Percentiles rank a stretch among this genome's conserved stretches.
phyloP scores from a whole-genome alignment of 1,284 basidiomycete species.

The Cutaneotrichosporon dermatis region DNA sequence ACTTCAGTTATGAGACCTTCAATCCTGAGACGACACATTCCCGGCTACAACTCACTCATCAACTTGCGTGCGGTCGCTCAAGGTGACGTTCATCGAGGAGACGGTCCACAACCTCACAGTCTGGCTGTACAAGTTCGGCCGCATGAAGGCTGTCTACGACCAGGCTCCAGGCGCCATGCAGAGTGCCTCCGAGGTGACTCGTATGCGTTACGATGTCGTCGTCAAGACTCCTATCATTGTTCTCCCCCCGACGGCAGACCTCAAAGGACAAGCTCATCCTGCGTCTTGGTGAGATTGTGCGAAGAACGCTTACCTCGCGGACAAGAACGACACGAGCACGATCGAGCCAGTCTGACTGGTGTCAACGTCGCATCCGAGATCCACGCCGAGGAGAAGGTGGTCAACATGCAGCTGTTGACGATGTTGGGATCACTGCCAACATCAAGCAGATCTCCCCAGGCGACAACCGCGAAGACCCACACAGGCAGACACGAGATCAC shows the following conservation, averaged over 20 bases:
- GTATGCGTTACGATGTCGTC: conserved; percentile 86
- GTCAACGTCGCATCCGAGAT: conserved; percentile 77
- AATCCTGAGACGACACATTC: conserved; percentile 61
- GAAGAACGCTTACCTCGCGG: conserved; percentile 66
- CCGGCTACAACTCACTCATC: conserved; percentile 79
- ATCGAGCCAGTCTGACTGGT: conserved; percentile 78
- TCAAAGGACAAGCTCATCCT: conserved; percentile 71
- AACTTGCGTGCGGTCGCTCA: conserved; percentile 78
- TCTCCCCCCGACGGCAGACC: conserved; percentile 67
- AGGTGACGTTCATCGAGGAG: conserved; percentile 81
- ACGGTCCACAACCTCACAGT: conserved; percentile 79
- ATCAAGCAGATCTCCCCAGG: conserved; percentile 56
- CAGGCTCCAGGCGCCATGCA: conserved; percentile 92
- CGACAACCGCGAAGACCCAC: conserved; percentile 51
- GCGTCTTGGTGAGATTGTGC: conserved; percentile 83
- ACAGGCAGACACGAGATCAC: conserved; percentile 63
- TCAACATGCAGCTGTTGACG: conserved; percentile 83
- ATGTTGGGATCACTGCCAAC: conserved; percentile 74
- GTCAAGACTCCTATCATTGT: conserved; percentile 91
- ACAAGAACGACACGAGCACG: conserved; percentile 55
- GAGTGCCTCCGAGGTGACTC: conserved; percentile 73
- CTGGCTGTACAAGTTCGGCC: conserved; percentile 82
- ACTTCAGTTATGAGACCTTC: conserved; percentile 92
- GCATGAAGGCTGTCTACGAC: conserved; percentile 90
- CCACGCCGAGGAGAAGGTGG: conserved; percentile 53